Evolutionary conservation across 345 rosid species (phyloP).

Genomic region (Gynandropsis gynandra): DNA sequence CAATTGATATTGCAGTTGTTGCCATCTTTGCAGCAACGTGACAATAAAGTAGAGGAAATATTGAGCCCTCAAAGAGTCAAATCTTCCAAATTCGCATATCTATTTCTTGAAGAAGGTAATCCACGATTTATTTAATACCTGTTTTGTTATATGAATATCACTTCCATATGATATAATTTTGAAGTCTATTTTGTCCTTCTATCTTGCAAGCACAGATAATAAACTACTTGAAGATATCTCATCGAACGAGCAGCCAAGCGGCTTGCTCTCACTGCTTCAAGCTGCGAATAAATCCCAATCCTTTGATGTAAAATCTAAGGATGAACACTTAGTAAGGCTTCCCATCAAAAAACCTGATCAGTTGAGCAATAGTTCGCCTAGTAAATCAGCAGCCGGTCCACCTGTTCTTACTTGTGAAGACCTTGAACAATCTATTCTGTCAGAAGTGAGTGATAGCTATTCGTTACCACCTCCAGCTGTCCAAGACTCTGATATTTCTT

Average conservation of each 20-base stretch:
- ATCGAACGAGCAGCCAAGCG: slow-evolving; percentile 37
- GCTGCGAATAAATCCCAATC: slow-evolving; percentile 57
- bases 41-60: slow-evolving; percentile 40
- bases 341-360: slow-evolving; percentile 34
- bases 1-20: slow-evolving; percentile 17
- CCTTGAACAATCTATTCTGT: slow-evolving; percentile 88
- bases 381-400: slow-evolving; percentile 32
- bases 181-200: slow-evolving; percentile 7
- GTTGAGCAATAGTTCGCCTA: slow-evolving; percentile 21
- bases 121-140: background rate
- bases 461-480: slow-evolving; percentile 31
- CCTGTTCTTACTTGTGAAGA: slow-evolving; percentile 96
- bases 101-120: slow-evolving; percentile 88
- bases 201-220: slow-evolving; percentile 50
- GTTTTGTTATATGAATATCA: background rate
- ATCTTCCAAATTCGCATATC: slow-evolving; percentile 84
- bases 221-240: slow-evolving; percentile 42
- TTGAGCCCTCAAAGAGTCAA: slow-evolving; percentile 35
- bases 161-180: background rate
- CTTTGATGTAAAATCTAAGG: slow-evolving; percentile 32
- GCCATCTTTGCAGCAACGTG: slow-evolving; percentile 38
- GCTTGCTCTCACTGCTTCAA: slow-evolving; percentile 73
- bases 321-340: slow-evolving; percentile 25
- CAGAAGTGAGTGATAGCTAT: slow-evolving; percentile 46
- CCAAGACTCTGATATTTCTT: slow-evolving; percentile 30